Percentiles rank a stretch among this genome's conserved stretches.
These are phyloP conservation scores for Vigna unguiculata DNA, from an alignment of 306 rosid species.

Conservation along the genomic window DNA sequence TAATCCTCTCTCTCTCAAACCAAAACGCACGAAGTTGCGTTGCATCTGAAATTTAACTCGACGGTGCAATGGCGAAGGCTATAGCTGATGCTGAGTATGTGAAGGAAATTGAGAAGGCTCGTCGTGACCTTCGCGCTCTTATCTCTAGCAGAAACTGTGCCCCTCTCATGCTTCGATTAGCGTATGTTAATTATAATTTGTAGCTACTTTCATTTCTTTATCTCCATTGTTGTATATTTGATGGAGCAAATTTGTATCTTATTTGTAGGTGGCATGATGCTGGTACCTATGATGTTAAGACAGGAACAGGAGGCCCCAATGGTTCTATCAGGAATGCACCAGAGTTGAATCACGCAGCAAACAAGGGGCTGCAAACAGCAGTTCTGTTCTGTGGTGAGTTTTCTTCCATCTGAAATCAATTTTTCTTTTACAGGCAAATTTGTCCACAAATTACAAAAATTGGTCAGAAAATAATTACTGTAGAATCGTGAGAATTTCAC, in stretches of 20 bases:
- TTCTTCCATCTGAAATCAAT: neutral
- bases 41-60: neutral
- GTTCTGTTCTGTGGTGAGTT: constrained; percentile 73
- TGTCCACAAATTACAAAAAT: too few relatives aligned
- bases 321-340: constrained; percentile 72
- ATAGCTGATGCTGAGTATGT: constrained; percentile 56
- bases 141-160: constrained; percentile 70
- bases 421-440: too few relatives aligned
- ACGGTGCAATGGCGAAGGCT: constrained; percentile 48
- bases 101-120: constrained; percentile 69
- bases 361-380: constrained; percentile 70
- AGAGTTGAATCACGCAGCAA: constrained; percentile 68
- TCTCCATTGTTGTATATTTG: neutral
- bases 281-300: constrained; percentile 71
- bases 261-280: constrained; percentile 87
- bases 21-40: neutral
- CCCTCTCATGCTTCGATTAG: constrained; percentile 91
- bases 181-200: constrained; percentile 51
- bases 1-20: constrained; percentile 12
- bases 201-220: neutral
- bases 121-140: constrained; percentile 79
- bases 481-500: too few relatives aligned
- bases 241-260: neutral
- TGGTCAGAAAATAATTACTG: too few relatives aligned
- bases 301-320: constrained; percentile 81